Conservation (phyloP, 495 filamentous ascomycete genomes). For the Aspergillus homomorphus region DNA sequence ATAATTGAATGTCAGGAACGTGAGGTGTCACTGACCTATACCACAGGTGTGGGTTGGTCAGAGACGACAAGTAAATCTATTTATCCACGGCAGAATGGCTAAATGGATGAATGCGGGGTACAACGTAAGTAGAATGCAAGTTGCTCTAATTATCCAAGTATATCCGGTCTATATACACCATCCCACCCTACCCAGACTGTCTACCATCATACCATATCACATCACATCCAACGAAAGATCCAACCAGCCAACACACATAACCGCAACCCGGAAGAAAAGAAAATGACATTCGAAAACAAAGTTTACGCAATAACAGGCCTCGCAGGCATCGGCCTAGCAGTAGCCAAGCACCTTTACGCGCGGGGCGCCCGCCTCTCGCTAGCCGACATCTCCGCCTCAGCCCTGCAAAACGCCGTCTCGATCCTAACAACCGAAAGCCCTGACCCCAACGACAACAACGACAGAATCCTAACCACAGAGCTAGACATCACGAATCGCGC, state of each 20-base stretch:
- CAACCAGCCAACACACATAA: no score
- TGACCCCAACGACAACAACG: background rate
- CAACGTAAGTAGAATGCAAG: no score
- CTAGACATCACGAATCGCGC: constrained; percentile 40
- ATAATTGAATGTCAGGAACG: no score
- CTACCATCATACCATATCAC: no score
- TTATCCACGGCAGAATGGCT: background rate
- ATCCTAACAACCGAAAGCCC: constrained; percentile 1
- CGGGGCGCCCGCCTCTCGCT: constrained; percentile 51
- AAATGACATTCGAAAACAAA: constrained; percentile 36
- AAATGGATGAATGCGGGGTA: background rate
- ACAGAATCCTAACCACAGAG: constrained; percentile 26
- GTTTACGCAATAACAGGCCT: constrained; percentile 55
- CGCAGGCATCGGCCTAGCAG: constrained; percentile 57
- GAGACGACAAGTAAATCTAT: no score
- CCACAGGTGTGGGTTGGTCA: no score
- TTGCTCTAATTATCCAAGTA: background rate
- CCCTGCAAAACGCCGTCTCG: constrained; percentile 29
- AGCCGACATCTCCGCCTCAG: constrained; percentile 44
- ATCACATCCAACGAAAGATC: background rate
- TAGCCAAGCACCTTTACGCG: constrained; percentile 46
- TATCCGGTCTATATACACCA: background rate
- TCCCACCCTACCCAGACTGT: no score
- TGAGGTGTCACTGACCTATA: no score
- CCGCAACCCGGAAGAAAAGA: constrained; percentile 10